Evolutionary conservation across 768 basidiomycete species (phyloP).

Genomic region (Suillus variegatus): DNA sequence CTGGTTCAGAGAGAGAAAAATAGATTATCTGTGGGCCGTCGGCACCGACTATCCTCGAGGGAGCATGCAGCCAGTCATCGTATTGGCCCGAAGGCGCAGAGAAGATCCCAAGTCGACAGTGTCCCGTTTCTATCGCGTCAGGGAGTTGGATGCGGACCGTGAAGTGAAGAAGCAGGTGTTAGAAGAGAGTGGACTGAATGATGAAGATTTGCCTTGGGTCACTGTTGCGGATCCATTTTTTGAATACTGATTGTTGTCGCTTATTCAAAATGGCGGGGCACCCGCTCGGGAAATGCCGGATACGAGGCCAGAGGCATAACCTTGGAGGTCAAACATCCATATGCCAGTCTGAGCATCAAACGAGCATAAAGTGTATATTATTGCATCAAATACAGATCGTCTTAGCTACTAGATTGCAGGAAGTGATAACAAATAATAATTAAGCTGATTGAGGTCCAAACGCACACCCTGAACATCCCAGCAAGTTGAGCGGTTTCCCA

Average conservation of each 20-base stretch:
- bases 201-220: constrained; percentile 4
- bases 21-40: neutral
- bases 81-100: neutral
- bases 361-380: too few species aligned
- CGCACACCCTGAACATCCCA: too few species aligned
- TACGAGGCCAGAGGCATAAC: too few species aligned
- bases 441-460: too few species aligned
- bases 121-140: neutral
- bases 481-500: too few species aligned
- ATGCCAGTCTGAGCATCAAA: too few species aligned
- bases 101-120: neutral
- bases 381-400: too few species aligned
- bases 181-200: neutral
- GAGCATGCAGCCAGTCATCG: neutral
- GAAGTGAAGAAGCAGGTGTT: neutral
- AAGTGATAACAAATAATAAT: too few species aligned
- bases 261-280: too few species aligned
- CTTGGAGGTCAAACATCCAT: too few species aligned
- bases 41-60: neutral
- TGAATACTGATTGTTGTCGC: neutral
- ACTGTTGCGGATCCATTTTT: neutral
- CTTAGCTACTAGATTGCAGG: too few species aligned
- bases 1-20: neutral
- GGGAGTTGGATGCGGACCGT: neutral
- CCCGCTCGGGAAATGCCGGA: too few species aligned